These are phyloP conservation scores for Calonectria hongkongensis DNA, from an alignment of 2,329 filamentous ascomycete species.

Conservation along the genomic window DNA sequence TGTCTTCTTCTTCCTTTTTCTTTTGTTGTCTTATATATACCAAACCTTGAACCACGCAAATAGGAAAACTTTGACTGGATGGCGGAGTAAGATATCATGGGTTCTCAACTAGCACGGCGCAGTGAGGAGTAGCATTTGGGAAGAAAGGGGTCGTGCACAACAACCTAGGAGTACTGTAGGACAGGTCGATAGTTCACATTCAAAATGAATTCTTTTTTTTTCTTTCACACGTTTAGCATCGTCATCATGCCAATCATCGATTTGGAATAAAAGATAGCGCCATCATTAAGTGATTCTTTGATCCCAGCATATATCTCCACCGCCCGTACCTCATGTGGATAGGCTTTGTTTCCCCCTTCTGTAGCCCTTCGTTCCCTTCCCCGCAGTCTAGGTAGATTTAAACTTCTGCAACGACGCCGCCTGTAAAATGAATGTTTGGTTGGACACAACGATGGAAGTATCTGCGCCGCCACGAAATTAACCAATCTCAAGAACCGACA, in stretches of 20 bases:
- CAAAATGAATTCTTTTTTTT: conserved; percentile 33
- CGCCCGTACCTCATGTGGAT: conserved; percentile 32
- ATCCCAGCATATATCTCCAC: conserved; percentile 35
- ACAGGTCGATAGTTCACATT: conserved; percentile 37
- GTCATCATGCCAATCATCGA: conserved; percentile 36
- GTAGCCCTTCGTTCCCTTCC: conserved; percentile 16
- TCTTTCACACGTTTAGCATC: conserved; percentile 9
- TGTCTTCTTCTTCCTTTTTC: conserved; percentile 24
- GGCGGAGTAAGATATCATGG: conserved; percentile 47
- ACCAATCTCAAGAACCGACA: conserved; percentile 58
- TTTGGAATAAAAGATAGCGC: conserved; percentile 39
- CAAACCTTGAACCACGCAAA: conserved; percentile 27
- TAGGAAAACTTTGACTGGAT: conserved; percentile 44
- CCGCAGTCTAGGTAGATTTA: conserved; percentile 44
- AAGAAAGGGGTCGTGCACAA: conserved; percentile 38
- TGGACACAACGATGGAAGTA: conserved; percentile 53
- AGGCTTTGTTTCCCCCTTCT: conserved; percentile 24
- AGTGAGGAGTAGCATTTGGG: conserved; percentile 42
- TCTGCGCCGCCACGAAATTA: conserved; percentile 54
- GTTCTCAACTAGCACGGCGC: conserved; percentile 53
- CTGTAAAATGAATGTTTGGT: conserved; percentile 50
- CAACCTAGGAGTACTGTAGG: conserved; percentile 39
- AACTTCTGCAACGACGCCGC: conserved; percentile 48
- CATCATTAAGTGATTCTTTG: conserved; percentile 42
- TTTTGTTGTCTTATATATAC: conserved; percentile 26